phyloP scores from a whole-genome alignment of 352 stramenopile genomes.

The Globisporangium megalacanthum region DNA sequence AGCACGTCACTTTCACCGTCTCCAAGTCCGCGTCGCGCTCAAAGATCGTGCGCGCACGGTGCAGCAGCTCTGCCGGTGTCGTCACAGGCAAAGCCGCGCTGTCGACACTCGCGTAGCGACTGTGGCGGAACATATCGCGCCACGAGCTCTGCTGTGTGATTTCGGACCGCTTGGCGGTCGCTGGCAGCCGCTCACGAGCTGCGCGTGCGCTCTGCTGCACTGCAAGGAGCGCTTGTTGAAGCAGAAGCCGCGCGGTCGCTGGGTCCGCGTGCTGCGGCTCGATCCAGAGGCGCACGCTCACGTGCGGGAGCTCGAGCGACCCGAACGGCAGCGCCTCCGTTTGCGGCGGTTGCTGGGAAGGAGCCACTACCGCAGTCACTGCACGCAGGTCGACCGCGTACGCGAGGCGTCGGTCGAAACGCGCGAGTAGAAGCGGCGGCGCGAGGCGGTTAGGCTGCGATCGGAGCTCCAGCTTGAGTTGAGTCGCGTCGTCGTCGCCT shows the following conservation, averaged over 20 bases:
- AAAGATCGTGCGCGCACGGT: conserved; percentile 8
- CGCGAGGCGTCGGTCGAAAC: conserved; percentile 20
- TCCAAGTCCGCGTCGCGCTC: conserved; percentile 16
- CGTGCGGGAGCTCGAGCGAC: conserved; percentile 21
- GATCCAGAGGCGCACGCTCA: conserved; percentile 34
- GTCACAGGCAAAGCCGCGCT: conserved; percentile 1
- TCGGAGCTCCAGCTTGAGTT: conserved; percentile 24
- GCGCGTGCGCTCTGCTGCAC: conserved; percentile 10
- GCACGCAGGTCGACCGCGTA: conserved; percentile 21
- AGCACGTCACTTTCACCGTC: conserved; percentile 15
- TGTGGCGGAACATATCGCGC: conserved; percentile 21
- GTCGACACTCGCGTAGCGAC: not conserved
- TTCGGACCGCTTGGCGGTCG: too few species aligned
- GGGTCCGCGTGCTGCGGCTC: conserved; percentile 13
- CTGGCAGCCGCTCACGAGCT: not conserved
- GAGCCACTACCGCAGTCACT: conserved; percentile 3
- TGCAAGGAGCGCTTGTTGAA: conserved; percentile 12
- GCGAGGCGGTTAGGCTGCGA: not conserved
- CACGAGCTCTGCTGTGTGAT: conserved; percentile 1
- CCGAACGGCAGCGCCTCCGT: conserved; percentile 21
- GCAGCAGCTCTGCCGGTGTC: conserved; percentile 8
- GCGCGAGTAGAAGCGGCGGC: conserved; percentile 11
- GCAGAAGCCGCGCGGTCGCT: conserved; percentile 2
- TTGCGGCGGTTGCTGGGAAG: conserved; percentile 2
- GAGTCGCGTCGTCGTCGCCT: conserved; percentile 24